These are phyloP conservation scores for Trametes meyenii DNA, from an alignment of 768 basidiomycete genomes.

Conservation along the genomic window DNA sequence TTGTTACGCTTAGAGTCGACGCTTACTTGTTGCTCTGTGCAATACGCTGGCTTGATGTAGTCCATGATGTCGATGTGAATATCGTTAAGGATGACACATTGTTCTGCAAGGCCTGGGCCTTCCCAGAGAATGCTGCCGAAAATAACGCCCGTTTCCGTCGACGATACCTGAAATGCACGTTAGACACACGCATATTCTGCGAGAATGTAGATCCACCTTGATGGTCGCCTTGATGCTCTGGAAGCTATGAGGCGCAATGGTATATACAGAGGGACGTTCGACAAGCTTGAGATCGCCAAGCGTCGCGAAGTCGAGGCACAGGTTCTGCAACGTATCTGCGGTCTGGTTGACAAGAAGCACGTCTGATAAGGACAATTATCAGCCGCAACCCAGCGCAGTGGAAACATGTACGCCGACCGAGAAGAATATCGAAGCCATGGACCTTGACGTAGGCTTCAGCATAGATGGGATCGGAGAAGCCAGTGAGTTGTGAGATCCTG, in stretches of 20 bases:
- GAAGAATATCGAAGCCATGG: constrained; percentile 94
- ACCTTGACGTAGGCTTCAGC: constrained; percentile 98
- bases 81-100: constrained; percentile 93
- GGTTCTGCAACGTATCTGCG: constrained; percentile 89
- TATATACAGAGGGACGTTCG: constrained; percentile 92
- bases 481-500: constrained; percentile 91
- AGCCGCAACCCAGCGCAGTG: not conserved
- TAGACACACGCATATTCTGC: not conserved
- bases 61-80: constrained; percentile 99
- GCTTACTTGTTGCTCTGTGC: constrained; percentile 88
- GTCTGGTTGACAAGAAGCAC: constrained; percentile 98
- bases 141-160: constrained; percentile 97
- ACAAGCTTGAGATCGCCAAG: constrained; percentile 96
- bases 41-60: constrained; percentile 95
- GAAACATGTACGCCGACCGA: constrained; percentile 55
- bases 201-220: constrained; percentile 53
- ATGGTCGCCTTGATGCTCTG: constrained; percentile 98
- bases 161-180: constrained; percentile 63
- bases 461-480: constrained; percentile 98
- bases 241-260: constrained; percentile 95
- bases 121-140: constrained; percentile 99
- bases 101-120: constrained; percentile 82
- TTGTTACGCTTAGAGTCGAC: not conserved
- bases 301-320: constrained; percentile 96
- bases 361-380: constrained; percentile 47